A percentile compares a stretch with the other conserved stretches of the same genome.
Conservation (phyloP, 2,329 filamentous ascomycete genomes). For the Verticillium isaacii region DNA sequence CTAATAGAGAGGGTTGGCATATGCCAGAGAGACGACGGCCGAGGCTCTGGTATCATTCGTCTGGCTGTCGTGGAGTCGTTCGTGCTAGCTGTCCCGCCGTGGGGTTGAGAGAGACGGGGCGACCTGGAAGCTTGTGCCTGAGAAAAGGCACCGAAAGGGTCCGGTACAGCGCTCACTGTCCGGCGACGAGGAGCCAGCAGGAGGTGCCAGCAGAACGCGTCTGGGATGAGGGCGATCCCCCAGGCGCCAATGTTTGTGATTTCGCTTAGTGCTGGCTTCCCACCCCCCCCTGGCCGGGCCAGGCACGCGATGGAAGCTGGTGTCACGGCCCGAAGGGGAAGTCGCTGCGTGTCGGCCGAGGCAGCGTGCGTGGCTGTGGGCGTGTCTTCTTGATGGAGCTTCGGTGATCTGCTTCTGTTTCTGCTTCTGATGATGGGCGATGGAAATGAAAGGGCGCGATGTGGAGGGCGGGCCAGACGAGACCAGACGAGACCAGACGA, state of each 20-base stretch:
- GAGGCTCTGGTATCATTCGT: not conserved
- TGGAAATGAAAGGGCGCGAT: not conserved
- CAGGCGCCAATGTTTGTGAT: slow-evolving; percentile 1
- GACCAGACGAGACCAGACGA: not conserved
- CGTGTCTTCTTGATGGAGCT: not conserved
- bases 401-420: not conserved
- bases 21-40: not conserved
- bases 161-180: not conserved
- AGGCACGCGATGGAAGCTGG: not conserved
- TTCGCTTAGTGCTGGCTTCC: not conserved
- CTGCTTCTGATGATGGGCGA: not conserved
- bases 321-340: not conserved
- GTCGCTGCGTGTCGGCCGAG: not conserved
- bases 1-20: not conserved
- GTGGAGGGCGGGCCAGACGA: not conserved
- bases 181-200: too few species aligned
- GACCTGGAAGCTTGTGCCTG: not conserved
- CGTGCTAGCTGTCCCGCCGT: not conserved
- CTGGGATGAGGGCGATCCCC: not conserved
- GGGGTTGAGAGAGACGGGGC: not conserved
- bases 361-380: not conserved
- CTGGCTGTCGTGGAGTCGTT: not conserved
- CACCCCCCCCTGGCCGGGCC: not conserved
- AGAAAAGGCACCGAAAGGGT: not conserved
- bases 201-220: not conserved